A percentile compares a stretch with the other conserved stretches of the same genome.
Conservation (phyloP, 805 yeast species). For the Yarrowia bubula region DNA sequence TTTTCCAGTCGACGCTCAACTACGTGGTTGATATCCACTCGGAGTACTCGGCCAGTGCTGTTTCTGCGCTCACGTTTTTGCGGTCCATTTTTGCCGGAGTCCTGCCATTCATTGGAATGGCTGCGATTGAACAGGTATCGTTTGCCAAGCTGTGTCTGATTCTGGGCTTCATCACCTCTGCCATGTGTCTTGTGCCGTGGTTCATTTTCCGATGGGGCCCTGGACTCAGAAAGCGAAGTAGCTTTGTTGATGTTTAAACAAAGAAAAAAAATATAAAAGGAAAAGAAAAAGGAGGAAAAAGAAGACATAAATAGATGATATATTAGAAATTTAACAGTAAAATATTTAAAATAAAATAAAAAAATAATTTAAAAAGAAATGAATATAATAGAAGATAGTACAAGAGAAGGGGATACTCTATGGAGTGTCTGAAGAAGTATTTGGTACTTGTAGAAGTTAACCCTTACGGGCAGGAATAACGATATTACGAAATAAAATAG, state of each 20-base stretch:
- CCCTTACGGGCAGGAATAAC: background rate
- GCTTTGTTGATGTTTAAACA: background rate
- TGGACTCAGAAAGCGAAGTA: background rate
- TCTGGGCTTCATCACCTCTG: background rate
- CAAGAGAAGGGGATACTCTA: no score
- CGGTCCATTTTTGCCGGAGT: constrained; percentile 29
- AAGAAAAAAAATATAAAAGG: no score
- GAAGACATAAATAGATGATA: no score
- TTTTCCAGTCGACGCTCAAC: constrained; percentile 29
- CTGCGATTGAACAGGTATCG: background rate
- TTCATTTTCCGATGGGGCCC: constrained; percentile 16
- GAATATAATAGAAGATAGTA: no score
- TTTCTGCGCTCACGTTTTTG: constrained; percentile 27
- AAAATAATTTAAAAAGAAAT: no score
- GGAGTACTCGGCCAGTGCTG: constrained; percentile 28
- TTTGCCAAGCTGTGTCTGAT: constrained; percentile 15
- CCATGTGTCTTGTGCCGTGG: constrained; percentile 2
- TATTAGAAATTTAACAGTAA: no score
- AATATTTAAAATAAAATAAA: no score
- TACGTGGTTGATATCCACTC: constrained; percentile 29
- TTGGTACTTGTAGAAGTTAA: background rate
- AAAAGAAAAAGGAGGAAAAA: no score
- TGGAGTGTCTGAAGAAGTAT: no score
- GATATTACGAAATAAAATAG: background rate
- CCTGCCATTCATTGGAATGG: constrained; percentile 26